A percentile compares a stretch with the other conserved stretches of the same genome.
phyloP scores from a whole-genome alignment of 306 rosid genomes.

The Dryas drummondii region DNA sequence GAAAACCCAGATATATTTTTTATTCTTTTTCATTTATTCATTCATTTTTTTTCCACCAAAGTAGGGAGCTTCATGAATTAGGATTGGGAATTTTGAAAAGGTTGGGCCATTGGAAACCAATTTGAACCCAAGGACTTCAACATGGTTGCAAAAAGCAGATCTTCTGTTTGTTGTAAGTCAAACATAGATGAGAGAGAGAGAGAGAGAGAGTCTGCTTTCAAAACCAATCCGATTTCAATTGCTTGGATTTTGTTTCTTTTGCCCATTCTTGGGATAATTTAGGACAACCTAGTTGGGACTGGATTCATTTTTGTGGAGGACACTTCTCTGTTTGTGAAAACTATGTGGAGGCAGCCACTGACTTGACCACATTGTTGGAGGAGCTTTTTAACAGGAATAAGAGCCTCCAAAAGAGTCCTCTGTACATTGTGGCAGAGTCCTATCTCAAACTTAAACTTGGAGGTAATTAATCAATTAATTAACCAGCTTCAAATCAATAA shows the following conservation, averaged over 20 bases:
- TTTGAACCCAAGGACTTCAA: constrained; percentile 67
- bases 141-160: constrained; percentile 77
- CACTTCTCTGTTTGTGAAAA: constrained; percentile 46
- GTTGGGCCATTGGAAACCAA: constrained; percentile 68
- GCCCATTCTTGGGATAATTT: neutral
- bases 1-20: no score
- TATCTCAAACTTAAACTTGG: constrained; percentile 21
- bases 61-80: constrained; percentile 87
- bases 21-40: no score
- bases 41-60: neutral
- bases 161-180: constrained; percentile 66
- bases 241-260: neutral
- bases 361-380: constrained; percentile 63
- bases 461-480: no score
- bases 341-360: constrained; percentile 71
- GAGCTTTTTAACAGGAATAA: constrained; percentile 47
- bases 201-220: no score
- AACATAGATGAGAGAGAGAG: no score
- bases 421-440: constrained; percentile 81
- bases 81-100: constrained; percentile 82
- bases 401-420: constrained; percentile 71
- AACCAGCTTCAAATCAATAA: no score
- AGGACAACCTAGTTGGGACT: constrained; percentile 95
- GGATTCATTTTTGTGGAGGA: constrained; percentile 88
- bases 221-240: neutral